phyloP scores from a whole-genome alignment of 1,139 yeast genomes.

The Yamadazyma membranifaciens region DNA sequence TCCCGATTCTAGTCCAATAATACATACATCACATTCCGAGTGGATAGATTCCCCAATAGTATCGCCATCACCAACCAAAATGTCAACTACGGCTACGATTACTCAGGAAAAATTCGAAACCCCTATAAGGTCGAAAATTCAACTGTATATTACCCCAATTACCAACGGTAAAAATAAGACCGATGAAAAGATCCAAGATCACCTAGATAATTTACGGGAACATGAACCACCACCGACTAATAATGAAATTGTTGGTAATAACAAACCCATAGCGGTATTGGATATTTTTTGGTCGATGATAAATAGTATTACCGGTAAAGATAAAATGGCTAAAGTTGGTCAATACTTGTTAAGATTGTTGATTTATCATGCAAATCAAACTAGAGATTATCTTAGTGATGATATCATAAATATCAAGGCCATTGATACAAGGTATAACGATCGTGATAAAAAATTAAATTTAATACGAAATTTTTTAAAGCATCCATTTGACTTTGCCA shows the following conservation, averaged over 20 bases:
- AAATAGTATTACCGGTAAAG: slow-evolving; percentile 63
- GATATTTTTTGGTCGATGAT: slow-evolving; percentile 54
- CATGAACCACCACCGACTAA: background rate
- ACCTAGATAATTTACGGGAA: background rate
- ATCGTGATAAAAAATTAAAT: slow-evolving; percentile 32
- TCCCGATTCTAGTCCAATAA: slow-evolving; percentile 15
- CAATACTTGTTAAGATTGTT: slow-evolving; percentile 59
- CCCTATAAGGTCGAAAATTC: slow-evolving; percentile 19
- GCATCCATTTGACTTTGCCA: slow-evolving; percentile 42
- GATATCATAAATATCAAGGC: slow-evolving; percentile 28
- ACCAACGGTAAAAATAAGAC: slow-evolving; percentile 17
- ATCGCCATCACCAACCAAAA: slow-evolving; percentile 21
- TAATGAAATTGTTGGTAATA: background rate
- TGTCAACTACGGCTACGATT: slow-evolving; percentile 14
- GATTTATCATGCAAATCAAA: slow-evolving; percentile 44
- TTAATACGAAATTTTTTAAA: slow-evolving; percentile 37
- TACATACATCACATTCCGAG: slow-evolving; percentile 32
- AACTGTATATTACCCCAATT: slow-evolving; percentile 25
- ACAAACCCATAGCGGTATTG: slow-evolving; percentile 14
- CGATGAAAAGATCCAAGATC: slow-evolving; percentile 9
- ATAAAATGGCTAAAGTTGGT: slow-evolving; percentile 62
- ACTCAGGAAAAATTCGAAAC: slow-evolving; percentile 21
- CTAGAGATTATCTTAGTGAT: slow-evolving; percentile 39
- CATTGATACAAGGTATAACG: slow-evolving; percentile 33
- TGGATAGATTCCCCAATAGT: slow-evolving; percentile 33